A percentile compares a stretch with the other conserved stretches of the same genome.
phyloP scores from a whole-genome alignment of 768 basidiomycete genomes.

The Lentinula sp. region DNA sequence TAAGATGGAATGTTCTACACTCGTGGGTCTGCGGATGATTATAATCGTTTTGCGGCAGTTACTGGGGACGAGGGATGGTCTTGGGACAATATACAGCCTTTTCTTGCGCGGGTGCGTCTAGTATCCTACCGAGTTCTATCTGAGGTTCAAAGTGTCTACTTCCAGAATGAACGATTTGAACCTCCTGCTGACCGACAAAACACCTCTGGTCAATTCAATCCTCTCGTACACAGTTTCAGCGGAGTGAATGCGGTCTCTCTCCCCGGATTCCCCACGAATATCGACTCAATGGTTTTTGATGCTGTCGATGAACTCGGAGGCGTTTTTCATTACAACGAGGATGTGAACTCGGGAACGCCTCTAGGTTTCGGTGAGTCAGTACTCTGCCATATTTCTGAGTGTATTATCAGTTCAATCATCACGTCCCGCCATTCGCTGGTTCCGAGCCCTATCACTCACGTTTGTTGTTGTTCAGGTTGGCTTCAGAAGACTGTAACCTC shows the following conservation, averaged over 20 bases:
- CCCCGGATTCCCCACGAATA: slow-evolving; percentile 21
- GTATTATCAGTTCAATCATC: neutral
- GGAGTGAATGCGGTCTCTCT: slow-evolving; percentile 28
- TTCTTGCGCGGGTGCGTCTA: slow-evolving; percentile 20
- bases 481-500: slow-evolving; percentile 14
- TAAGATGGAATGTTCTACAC: slow-evolving; percentile 26
- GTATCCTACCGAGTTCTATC: neutral
- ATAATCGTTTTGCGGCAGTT: slow-evolving; percentile 21
- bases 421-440: too few species aligned
- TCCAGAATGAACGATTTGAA: slow-evolving; percentile 30
- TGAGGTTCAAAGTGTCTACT: neutral
- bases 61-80: slow-evolving; percentile 30
- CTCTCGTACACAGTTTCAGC: slow-evolving; percentile 26
- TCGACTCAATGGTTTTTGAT: slow-evolving; percentile 24
- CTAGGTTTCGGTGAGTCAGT: slow-evolving; percentile 25
- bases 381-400: neutral
- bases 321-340: slow-evolving; percentile 28
- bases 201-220: slow-evolving; percentile 28
- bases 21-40: slow-evolving; percentile 25
- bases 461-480: slow-evolving; percentile 14
- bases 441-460: too few species aligned
- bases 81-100: slow-evolving; percentile 25
- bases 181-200: slow-evolving; percentile 32
- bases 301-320: slow-evolving; percentile 22
- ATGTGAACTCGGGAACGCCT: slow-evolving; percentile 27